phyloP scores from a whole-genome alignment of 371 early-diverging fungal genomes.

The Sporodiniella umbellata region DNA sequence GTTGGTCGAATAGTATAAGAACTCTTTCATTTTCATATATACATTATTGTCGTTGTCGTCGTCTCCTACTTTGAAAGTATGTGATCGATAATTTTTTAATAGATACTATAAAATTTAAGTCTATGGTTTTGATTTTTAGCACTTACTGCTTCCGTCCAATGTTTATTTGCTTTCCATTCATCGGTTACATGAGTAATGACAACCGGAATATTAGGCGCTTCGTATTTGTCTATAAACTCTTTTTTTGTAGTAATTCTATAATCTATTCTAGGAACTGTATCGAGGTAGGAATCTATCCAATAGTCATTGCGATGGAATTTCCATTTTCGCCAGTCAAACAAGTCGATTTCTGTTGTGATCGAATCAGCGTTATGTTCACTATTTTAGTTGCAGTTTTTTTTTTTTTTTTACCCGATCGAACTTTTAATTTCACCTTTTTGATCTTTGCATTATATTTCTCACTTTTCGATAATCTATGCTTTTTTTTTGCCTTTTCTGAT shows the following conservation, averaged over 20 bases:
- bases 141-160: conserved; percentile 62
- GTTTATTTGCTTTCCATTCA: conserved; percentile 56
- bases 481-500: conserved; percentile 11
- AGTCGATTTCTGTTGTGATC: conserved; percentile 42
- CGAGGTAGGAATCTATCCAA: conserved; percentile 44
- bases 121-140: not conserved
- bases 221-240: conserved; percentile 62
- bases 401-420: conserved; percentile 54
- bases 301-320: conserved; percentile 48
- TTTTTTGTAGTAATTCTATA: conserved; percentile 42
- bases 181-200: conserved; percentile 61
- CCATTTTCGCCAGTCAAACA: conserved; percentile 57
- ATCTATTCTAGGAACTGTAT: conserved; percentile 48
- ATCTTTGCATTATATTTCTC: conserved; percentile 40
- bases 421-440: conserved; percentile 42
- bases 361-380: not conserved
- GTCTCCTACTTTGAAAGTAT: conserved; percentile 79
- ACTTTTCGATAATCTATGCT: conserved; percentile 16
- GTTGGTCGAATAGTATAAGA: conserved; percentile 52
- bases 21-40: conserved; percentile 72
- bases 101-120: conserved; percentile 33
- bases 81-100: conserved; percentile 48
- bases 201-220: conserved; percentile 57
- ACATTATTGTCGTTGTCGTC: conserved; percentile 77
- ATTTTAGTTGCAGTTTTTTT: not conserved